Percentiles rank a stretch among this genome's conserved stretches.
Conservation (phyloP, 2,329 filamentous ascomycete genomes). For the Neonectria ditissima region DNA sequence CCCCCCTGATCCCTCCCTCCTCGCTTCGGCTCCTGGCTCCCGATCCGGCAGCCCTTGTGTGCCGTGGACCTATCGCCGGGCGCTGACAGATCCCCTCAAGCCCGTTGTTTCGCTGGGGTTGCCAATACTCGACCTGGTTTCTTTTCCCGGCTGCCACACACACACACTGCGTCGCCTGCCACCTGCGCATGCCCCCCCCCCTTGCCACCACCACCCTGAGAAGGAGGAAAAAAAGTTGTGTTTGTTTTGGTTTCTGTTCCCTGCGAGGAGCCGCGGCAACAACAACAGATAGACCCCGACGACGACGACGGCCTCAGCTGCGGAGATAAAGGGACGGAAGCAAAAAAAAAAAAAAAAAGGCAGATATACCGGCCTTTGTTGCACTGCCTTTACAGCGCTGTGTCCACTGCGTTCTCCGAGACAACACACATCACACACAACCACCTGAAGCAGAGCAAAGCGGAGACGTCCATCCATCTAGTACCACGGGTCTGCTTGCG, state of each 20-base stretch:
- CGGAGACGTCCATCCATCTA: constrained; percentile 21
- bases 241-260: background rate
- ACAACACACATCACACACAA: too few species aligned
- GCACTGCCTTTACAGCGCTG: background rate
- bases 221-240: background rate
- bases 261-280: background rate
- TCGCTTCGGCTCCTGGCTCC: constrained; percentile 25
- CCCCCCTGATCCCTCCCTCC: constrained; percentile 17
- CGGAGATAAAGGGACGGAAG: background rate
- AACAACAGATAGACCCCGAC: background rate
- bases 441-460: constrained; percentile 23
- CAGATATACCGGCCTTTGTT: background rate
- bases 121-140: constrained; percentile 34
- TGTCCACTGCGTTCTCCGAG: constrained; percentile 20
- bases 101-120: constrained; percentile 38
- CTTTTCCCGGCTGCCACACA: constrained; percentile 6
- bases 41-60: constrained; percentile 35
- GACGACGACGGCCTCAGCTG: background rate
- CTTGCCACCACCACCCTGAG: constrained; percentile 3
- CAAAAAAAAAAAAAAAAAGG: too few species aligned
- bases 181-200: background rate
- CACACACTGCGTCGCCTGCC: constrained; percentile 4
- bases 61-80: constrained; percentile 30
- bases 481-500: constrained; percentile 9
- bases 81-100: constrained; percentile 16